A percentile compares a stretch with the other conserved stretches of the same genome.
These are phyloP conservation scores for Cyclanthera cordifolia DNA, from an alignment of 306 rosid genomes.

Conservation along the genomic window DNA sequence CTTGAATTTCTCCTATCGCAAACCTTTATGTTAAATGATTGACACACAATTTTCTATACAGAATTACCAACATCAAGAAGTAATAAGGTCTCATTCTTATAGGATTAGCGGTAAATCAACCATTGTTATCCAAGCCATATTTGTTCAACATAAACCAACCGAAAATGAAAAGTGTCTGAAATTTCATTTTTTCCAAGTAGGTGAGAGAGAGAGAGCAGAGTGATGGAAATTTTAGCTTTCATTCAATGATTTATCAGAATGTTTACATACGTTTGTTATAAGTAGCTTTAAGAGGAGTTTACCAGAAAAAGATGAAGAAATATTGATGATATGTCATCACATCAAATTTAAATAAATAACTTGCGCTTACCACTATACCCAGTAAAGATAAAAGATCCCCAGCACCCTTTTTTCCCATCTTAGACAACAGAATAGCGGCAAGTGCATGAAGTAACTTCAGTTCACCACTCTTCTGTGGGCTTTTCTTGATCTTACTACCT, in stretches of 20 bases:
- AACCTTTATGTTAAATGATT: not conserved
- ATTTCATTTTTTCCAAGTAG: not conserved
- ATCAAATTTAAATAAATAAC: constrained; percentile 6
- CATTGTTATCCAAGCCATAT: not conserved
- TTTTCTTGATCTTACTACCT: constrained; percentile 23
- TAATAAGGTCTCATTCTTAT: not conserved
- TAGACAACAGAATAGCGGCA: constrained; percentile 58
- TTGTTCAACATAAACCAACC: not conserved
- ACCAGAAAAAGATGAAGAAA: not conserved
- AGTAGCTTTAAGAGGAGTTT: not conserved
- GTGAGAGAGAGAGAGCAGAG: not conserved
- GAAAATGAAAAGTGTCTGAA: not conserved
- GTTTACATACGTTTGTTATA: not conserved
- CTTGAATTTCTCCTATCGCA: not conserved
- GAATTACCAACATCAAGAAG: not conserved
- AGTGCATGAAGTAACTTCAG: constrained; percentile 66
- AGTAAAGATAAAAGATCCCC: constrained; percentile 55
- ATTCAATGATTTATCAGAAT: not conserved
- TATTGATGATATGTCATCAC: not conserved
- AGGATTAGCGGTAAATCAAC: not conserved
- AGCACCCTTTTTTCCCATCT: constrained; percentile 65
- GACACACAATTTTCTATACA: not conserved
- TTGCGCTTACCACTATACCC: constrained; percentile 56
- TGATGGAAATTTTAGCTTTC: not conserved
- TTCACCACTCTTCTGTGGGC: constrained; percentile 41